phyloP scores from a whole-genome alignment of 2,329 filamentous ascomycete genomes.

The Aspergillus quadrilineatus region DNA sequence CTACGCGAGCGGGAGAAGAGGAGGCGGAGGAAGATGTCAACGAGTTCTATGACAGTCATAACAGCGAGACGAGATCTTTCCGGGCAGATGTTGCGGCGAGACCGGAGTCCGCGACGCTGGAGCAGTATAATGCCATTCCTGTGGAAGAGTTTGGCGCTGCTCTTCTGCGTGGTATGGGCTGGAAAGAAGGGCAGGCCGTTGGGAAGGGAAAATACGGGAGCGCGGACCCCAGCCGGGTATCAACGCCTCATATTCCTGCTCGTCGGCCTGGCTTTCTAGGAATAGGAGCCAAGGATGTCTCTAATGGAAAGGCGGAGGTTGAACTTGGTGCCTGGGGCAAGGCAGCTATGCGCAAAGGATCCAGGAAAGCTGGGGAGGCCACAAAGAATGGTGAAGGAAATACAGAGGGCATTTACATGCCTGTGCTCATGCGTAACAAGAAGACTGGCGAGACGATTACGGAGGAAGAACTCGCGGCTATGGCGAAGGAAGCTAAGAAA shows the following conservation, averaged over 20 bases:
- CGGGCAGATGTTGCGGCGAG: slow-evolving; percentile 67
- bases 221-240: slow-evolving; percentile 45
- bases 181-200: slow-evolving; percentile 69
- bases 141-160: slow-evolving; percentile 94
- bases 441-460: slow-evolving; percentile 62
- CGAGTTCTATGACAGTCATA: slow-evolving; percentile 27
- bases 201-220: slow-evolving; percentile 54
- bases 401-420: slow-evolving; percentile 57
- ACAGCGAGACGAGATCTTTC: slow-evolving; percentile 59
- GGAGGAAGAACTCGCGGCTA: slow-evolving; percentile 59
- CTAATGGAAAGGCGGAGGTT: slow-evolving; percentile 57
- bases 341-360: slow-evolving; percentile 54
- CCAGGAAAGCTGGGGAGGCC: slow-evolving; percentile 51
- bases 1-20: slow-evolving; percentile 27
- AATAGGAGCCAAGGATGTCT: slow-evolving; percentile 79
- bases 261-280: slow-evolving; percentile 78
- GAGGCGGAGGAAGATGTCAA: slow-evolving; percentile 24
- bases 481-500: slow-evolving; percentile 52
- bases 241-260: slow-evolving; percentile 64
- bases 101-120: slow-evolving; percentile 72
- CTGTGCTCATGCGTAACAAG: slow-evolving; percentile 61
- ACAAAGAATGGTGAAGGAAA: slow-evolving; percentile 46
- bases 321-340: slow-evolving; percentile 82
- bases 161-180: slow-evolving; percentile 88
- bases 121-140: slow-evolving; percentile 83